Conservation (phyloP, 2,329 filamentous ascomycete genomes). For the Fusarium xylarioides region DNA sequence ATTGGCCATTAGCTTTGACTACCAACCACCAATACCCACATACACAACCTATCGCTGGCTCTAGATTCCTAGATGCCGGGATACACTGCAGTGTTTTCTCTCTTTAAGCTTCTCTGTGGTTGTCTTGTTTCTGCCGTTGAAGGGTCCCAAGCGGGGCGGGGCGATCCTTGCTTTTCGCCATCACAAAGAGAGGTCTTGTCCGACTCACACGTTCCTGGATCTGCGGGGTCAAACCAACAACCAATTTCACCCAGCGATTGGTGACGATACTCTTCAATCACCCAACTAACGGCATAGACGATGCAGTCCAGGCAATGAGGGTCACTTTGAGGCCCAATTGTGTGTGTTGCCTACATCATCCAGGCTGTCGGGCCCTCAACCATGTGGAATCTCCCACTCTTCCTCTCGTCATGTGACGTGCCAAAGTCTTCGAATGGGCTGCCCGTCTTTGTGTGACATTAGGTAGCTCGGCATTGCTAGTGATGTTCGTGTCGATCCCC, state of each 20-base stretch:
- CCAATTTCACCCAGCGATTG: slow-evolving; percentile 8
- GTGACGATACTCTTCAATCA: slow-evolving; percentile 1
- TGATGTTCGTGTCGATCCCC: background rate
- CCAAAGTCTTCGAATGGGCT: slow-evolving; percentile 27
- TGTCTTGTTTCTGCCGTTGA: background rate
- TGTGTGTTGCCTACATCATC: slow-evolving; percentile 24
- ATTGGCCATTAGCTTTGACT: slow-evolving; percentile 34
- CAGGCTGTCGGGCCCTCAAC: slow-evolving; percentile 27
- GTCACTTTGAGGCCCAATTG: slow-evolving; percentile 36
- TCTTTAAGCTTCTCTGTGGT: slow-evolving; percentile 16
- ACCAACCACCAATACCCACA: slow-evolving; percentile 33
- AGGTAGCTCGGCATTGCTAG: slow-evolving; percentile 14
- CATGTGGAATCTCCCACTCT: slow-evolving; percentile 13
- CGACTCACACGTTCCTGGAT: slow-evolving; percentile 31
- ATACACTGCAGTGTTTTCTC: slow-evolving; percentile 15
- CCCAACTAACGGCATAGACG: slow-evolving; percentile 7
- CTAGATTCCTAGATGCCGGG: slow-evolving; percentile 16
- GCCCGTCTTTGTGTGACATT: slow-evolving; percentile 23
- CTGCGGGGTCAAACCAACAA: background rate
- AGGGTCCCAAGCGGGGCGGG: slow-evolving; percentile 26
- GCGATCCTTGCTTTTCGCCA: slow-evolving; percentile 21
- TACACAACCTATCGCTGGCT: slow-evolving; percentile 16
- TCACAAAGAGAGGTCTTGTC: slow-evolving; percentile 16
- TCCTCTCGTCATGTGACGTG: slow-evolving; percentile 32
- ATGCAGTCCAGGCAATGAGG: background rate